A percentile compares a stretch with the other conserved stretches of the same genome.
phyloP scores from a whole-genome alignment of 306 rosid genomes.

The Delonix regia region DNA sequence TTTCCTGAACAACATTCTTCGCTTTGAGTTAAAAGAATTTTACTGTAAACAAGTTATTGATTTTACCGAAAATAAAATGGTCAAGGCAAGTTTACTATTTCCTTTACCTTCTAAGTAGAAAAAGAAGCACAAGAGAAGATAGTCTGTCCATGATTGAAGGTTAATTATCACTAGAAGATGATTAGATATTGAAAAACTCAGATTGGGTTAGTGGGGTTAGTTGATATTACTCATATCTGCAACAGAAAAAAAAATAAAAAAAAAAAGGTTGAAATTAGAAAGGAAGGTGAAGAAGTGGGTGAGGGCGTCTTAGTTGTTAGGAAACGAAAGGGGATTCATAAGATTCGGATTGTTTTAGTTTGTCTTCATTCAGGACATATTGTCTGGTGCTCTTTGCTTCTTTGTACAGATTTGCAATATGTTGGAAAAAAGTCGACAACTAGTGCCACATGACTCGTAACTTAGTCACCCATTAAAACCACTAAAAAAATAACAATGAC shows the following conservation, averaged over 20 bases:
- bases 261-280: background rate
- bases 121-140: too few species aligned
- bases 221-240: background rate
- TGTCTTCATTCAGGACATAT: background rate
- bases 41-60: too few species aligned
- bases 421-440: slow-evolving; percentile 37
- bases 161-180: too few species aligned
- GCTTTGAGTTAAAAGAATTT: too few species aligned
- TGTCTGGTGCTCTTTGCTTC: background rate
- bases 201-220: background rate
- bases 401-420: slow-evolving; percentile 29
- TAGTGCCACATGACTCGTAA: background rate
- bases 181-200: background rate
- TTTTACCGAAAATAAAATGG: too few species aligned
- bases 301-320: background rate
- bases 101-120: too few species aligned
- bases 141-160: too few species aligned
- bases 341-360: background rate
- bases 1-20: too few species aligned
- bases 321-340: background rate
- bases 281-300: background rate
- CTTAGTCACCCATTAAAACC: slow-evolving; percentile 17
- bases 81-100: too few species aligned
- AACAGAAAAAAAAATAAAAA: background rate
- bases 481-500: slow-evolving; percentile 13